These are phyloP conservation scores for Diaporthe nobilis DNA, from an alignment of 2,329 filamentous ascomycete genomes.

Conservation along the genomic window DNA sequence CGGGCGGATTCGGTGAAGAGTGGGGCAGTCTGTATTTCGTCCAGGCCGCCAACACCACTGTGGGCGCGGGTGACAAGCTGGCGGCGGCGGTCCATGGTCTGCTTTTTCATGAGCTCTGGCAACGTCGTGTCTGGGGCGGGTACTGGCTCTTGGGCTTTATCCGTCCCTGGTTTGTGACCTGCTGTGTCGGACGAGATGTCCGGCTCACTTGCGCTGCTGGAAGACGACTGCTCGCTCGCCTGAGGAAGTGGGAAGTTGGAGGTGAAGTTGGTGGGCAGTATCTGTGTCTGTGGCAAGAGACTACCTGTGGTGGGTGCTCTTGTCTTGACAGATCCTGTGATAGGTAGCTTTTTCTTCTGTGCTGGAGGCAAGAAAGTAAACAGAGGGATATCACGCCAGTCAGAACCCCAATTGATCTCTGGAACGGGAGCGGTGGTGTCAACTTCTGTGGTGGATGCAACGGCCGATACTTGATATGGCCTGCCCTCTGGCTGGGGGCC, in stretches of 20 bases:
- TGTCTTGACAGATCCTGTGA: no score
- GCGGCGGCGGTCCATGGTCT: constrained; percentile 9
- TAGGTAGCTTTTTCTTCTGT: not conserved
- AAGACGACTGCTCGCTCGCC: not conserved
- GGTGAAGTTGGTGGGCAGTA: not conserved
- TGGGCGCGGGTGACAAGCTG: constrained; percentile 42
- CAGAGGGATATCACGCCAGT: not conserved
- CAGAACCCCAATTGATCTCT: not conserved
- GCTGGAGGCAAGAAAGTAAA: constrained; percentile 5
- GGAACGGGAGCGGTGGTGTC: not conserved
- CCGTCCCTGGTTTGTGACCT: not conserved
- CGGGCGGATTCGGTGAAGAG: constrained; percentile 51
- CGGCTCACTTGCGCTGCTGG: not conserved
- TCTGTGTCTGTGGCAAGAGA: not conserved
- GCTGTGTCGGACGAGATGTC: not conserved
- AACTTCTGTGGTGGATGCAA: not conserved
- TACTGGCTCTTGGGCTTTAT: not conserved
- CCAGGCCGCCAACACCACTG: constrained; percentile 45
- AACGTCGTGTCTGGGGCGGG: not conserved
- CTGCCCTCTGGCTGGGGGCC: not conserved
- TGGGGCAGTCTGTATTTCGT: constrained; percentile 49
- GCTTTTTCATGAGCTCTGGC: constrained; percentile 4
- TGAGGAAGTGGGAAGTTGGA: not conserved
- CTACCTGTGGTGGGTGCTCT: not conserved
- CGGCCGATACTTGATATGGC: not conserved